A percentile compares a stretch with the other conserved stretches of the same genome.
Evolutionary conservation across 148 eudicot species (phyloP).

Genomic region (Chenopodium formosanum): DNA sequence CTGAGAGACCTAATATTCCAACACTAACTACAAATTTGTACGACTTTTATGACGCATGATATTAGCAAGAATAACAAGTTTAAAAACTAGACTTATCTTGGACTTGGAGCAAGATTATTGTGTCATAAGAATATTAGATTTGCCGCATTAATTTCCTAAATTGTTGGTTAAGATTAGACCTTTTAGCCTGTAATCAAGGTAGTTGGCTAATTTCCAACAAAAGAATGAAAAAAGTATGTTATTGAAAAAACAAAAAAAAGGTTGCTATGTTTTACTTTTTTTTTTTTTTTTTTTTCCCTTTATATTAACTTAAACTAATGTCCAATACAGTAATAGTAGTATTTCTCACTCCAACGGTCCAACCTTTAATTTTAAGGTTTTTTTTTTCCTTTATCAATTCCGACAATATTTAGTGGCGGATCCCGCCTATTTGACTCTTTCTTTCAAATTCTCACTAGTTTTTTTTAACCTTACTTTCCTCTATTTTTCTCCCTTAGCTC

Average conservation of each 20-base stretch:
- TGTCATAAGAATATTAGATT: conserved; percentile 3
- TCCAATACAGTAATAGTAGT: too few species aligned
- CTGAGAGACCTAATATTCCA: neutral
- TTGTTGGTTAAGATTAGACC: conserved; percentile 14
- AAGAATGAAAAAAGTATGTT: neutral
- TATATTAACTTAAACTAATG: neutral
- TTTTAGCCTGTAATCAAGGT: conserved; percentile 20
- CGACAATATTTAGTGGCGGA: conserved; percentile 30
- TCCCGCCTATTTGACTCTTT: conserved; percentile 34
- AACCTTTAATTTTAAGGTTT: neutral
- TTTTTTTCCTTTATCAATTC: conserved; percentile 16
- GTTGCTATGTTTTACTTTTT: conserved; percentile 15
- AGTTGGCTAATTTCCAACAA: neutral
- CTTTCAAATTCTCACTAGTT: neutral
- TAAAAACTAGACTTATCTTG: neutral
- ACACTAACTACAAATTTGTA: neutral
- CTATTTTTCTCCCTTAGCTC: neutral
- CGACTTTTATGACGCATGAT: conserved; percentile 1
- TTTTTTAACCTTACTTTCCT: neutral
- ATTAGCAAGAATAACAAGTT: neutral
- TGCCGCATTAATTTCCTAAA: conserved; percentile 9
- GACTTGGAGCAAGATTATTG: neutral
- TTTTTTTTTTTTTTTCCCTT: neutral
- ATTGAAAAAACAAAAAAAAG: neutral
- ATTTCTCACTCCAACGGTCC: neutral